Evolutionary conservation across 192 early-diverging fungal genomes (phyloP).

Genomic region (Mortierella alpina): DNA sequence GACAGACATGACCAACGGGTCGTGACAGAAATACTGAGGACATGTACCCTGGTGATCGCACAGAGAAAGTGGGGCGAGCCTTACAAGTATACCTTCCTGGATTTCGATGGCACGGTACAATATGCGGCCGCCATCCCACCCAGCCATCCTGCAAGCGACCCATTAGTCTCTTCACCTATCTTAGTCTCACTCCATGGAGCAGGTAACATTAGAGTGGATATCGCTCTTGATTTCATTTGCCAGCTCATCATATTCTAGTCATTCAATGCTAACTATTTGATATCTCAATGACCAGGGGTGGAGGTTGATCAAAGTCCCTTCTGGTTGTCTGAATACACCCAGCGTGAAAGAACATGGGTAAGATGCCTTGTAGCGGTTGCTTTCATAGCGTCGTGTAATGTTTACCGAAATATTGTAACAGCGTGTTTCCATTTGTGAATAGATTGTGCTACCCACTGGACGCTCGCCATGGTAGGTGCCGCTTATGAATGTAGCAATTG

Average conservation of each 20-base stretch:
- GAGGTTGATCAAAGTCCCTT: conserved; percentile 68
- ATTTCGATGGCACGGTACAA: conserved; percentile 75
- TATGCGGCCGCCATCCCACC: conserved; percentile 66
- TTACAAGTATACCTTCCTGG: conserved; percentile 77
- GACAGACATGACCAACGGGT: background rate
- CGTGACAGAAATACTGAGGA: background rate
- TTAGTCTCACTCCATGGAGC: conserved; percentile 80
- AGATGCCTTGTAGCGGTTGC: background rate
- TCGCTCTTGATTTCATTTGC: too few species aligned
- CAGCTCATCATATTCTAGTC: background rate
- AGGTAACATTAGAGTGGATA: conserved; percentile 39
- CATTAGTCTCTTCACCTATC: conserved; percentile 56
- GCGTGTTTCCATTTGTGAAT: background rate
- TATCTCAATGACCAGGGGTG: conserved; percentile 9
- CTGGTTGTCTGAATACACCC: conserved; percentile 69
- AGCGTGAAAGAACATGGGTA: conserved; percentile 75
- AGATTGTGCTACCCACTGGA: conserved; percentile 78
- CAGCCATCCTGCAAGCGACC: conserved; percentile 41
- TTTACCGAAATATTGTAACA: too few species aligned
- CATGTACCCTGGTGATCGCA: conserved; percentile 23
- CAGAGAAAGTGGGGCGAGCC: conserved; percentile 57
- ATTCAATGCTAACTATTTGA: background rate
- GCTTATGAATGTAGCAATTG: too few species aligned
- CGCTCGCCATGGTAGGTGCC: conserved; percentile 70
- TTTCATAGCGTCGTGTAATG: too few species aligned